Base-by-base conservation (phyloP, 2,329 filamentous ascomycete species). In the Parafenestella ontariensis region DNA sequence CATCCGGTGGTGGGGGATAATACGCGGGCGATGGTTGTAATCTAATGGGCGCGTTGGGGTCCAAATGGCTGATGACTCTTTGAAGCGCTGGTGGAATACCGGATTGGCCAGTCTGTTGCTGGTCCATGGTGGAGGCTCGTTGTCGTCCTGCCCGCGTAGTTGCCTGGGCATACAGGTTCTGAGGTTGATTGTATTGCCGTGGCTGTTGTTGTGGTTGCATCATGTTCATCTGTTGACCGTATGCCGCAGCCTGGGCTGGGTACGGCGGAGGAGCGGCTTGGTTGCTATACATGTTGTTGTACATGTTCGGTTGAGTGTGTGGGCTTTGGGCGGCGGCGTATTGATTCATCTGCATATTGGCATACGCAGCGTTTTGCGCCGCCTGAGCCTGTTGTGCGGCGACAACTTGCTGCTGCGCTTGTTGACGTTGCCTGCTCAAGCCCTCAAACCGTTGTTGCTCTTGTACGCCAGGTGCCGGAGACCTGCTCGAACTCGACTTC, bases 401-500 rank as follows among this genome's bases (percentile, higher is more conserved):
- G 2, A 89, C 89, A 33, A 77, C 77, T 21, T 75, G 74, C 40
- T 74, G 73, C 21, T 78, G 77, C 26, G 75, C 70, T 51, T 81
- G 79, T 23, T 91, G 92, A 63, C 94, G 85, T 76, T 97, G 94
- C 77, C 96, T 96, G 81, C 92, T 96, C 52, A 96, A 80, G 33
- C 93, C 92, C 72, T 98, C 95, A 15, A 92, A 94, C 77, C 96
- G 92, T 72, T 96, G 91, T 73, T 98, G 95, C 75, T 97, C 93
- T 73, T 96, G 92, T 15, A 96, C 95, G 34, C 93, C 94, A 5
- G 93, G 94, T 5, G 94, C 92, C 13, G 93, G 91, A 18, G 94
- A 96, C 69, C 95, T 93, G 49, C 91, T 82, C 2, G 91, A 90
- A 67, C 90, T 91, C 18, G 92, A 87, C 75, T 97, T 97, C 55